These are phyloP conservation scores for Breynia disticha DNA, from an alignment of 441 rosid genomes.

Conservation along the genomic window DNA sequence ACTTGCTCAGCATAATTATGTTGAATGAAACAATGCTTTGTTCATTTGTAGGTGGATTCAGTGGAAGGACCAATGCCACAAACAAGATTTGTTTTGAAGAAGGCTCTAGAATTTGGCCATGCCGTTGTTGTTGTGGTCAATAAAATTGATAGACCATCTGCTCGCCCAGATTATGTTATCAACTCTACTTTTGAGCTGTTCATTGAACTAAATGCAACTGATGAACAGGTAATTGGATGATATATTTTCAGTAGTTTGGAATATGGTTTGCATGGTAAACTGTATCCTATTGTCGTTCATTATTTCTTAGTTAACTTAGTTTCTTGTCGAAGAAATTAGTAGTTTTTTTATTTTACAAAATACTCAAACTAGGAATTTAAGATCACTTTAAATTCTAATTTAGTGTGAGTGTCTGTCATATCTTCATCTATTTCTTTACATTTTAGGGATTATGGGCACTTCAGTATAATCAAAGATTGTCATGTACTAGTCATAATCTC, in stretches of 20 bases:
- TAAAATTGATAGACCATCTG: conserved; percentile 91
- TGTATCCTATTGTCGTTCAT: background rate
- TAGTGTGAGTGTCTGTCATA: too few species aligned
- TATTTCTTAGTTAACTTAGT: too few species aligned
- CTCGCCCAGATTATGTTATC: conserved; percentile 90
- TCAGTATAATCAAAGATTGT: too few species aligned
- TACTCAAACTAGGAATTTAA: too few species aligned
- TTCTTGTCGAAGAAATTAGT: too few species aligned
- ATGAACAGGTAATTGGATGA: conserved; percentile 68
- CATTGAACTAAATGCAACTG: conserved; percentile 91
- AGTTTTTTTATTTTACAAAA: too few species aligned
- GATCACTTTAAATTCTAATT: too few species aligned
- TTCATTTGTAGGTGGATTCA: conserved; percentile 67
- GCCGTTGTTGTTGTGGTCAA: conserved; percentile 95
- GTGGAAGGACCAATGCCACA: conserved; percentile 99
- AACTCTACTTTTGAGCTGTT: conserved; percentile 95
- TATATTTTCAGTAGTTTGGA: conserved; percentile 2
- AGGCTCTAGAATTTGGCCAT: conserved; percentile 94
- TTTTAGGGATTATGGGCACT: too few species aligned
- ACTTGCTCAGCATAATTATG: background rate
- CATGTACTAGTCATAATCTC: too few species aligned
- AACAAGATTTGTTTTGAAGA: conserved; percentile 93
- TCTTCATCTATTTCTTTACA: too few species aligned
- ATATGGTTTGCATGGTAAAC: background rate
- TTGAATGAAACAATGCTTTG: conserved; percentile 7